Evolutionary conservation across 352 stramenopile genomes (phyloP), one percentile per base, ranked within the genome.

Genomic region (Pythium myriotylum): DNA sequence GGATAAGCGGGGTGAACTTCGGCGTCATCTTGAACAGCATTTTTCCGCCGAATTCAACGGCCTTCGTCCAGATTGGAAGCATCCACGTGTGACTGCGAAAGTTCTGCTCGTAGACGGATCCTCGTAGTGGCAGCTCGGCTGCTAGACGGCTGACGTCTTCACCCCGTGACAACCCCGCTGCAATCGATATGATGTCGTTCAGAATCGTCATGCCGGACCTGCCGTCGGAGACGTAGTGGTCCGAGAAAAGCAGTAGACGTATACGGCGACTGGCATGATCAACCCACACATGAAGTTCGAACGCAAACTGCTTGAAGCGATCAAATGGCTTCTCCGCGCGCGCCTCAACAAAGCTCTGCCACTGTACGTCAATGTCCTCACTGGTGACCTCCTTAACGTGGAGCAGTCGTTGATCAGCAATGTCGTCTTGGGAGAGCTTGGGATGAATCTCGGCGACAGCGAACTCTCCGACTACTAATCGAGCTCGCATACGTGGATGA

Each of bases 201-300:
- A 84, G 53, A 14, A 81, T 67, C 26, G 62, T 71, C 48, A 60
- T 54, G 9, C 72, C 72, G 9, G 74, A 81, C 7, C 29, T 70
- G 19, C 72, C 74, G 50, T 81, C 74, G 17, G 66, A 73, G 49
- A 79, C 68, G 64, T 77, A 79, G 59, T 84, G 72, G 37, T 79
- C 69, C 4, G 72, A 77, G 61, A 84, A 84, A 23, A 88, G 58
- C 46, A 83, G 63, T 40, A 88, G 69, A 0, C 74, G 73, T 6
- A 62, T 68, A 4, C 47, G 41, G 29, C 65, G 43, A 22, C 39
- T 65, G 27, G 26, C 22, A 5, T 62, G 29, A 22, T 62, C 52
- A 0, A 41, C 37, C 62, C 65, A 76, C 40, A 51, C 50, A 43
- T 71, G 68, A 53, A 72, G 51, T 58, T 7, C 17, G 39, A 57